phyloP scores from a whole-genome alignment of 257 asterid genomes.

The Catharanthus roseus region DNA sequence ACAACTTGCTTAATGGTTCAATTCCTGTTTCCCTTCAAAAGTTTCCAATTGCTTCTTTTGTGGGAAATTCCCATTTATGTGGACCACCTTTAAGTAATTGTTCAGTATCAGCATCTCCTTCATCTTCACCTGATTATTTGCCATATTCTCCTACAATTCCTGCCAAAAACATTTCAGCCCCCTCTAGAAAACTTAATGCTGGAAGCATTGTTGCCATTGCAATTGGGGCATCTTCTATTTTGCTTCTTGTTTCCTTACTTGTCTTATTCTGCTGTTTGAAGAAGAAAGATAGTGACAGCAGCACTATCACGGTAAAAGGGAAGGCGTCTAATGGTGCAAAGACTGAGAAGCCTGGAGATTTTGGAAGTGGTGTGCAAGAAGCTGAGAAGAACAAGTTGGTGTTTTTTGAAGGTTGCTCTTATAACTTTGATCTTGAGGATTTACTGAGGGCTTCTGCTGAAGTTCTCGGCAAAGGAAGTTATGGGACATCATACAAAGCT shows the following conservation, averaged over 20 bases:
- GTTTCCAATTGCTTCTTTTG: constrained; percentile 60
- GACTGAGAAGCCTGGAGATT: constrained; percentile 67
- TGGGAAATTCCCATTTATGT: constrained; percentile 62
- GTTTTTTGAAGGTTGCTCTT: constrained; percentile 66
- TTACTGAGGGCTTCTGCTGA: constrained; percentile 94
- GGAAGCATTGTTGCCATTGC: constrained; percentile 45
- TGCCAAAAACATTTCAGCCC: constrained; percentile 2
- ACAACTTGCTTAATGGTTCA: constrained; percentile 55
- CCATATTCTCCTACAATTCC: constrained; percentile 19
- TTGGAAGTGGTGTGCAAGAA: constrained; percentile 91
- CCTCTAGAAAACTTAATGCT: constrained; percentile 30
- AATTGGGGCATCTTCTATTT: constrained; percentile 37
- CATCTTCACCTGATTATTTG: constrained; percentile 23
- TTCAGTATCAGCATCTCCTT: constrained; percentile 39
- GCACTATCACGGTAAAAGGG: constrained; percentile 41
- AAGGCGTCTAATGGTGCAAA: constrained; percentile 51
- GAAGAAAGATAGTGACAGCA: constrained; percentile 32
- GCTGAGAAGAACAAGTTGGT: constrained; percentile 79
- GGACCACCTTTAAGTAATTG: constrained; percentile 56
- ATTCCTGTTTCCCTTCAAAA: constrained; percentile 57
- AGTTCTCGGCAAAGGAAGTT: constrained; percentile 89
- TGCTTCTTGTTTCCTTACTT: constrained; percentile 29
- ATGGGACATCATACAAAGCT: constrained; percentile 90
- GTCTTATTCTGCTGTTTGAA: constrained; percentile 43
- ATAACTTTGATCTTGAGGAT: constrained; percentile 79